These are phyloP conservation scores for Syzygium oleosum DNA, from an alignment of 345 rosid species.

Conservation along the genomic window DNA sequence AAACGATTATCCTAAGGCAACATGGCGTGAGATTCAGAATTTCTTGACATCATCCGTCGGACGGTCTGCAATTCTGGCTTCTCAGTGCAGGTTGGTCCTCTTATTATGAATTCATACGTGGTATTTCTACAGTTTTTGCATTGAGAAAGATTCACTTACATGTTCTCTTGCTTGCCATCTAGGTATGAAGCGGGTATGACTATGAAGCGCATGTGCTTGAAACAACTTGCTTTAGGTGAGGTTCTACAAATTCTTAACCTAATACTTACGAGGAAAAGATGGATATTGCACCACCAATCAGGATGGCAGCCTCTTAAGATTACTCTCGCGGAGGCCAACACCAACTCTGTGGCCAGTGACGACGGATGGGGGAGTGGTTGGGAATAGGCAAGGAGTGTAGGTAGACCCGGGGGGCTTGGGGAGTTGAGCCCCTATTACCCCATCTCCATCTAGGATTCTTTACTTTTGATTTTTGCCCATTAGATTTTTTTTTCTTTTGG, in stretches of 20 bases:
- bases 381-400: not conserved
- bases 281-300: constrained; percentile 24
- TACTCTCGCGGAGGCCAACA: constrained; percentile 2
- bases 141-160: not conserved
- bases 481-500: not conserved
- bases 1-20: constrained; percentile 11
- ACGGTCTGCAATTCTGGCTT: constrained; percentile 28
- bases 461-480: not conserved
- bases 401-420: not conserved
- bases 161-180: not conserved
- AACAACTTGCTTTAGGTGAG: constrained; percentile 23
- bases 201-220: constrained; percentile 29
- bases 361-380: not conserved
- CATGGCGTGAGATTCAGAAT: constrained; percentile 18
- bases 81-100: constrained; percentile 30
- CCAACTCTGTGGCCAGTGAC: not conserved
- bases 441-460: not conserved
- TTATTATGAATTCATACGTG: not conserved
- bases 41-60: constrained; percentile 25
- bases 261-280: constrained; percentile 13
- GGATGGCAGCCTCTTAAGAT: constrained; percentile 39
- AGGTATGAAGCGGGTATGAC: constrained; percentile 34
- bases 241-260: constrained; percentile 27
- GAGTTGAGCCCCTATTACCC: not conserved
- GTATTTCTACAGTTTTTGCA: not conserved